Evolutionary conservation across 164 flowering plant species (phyloP).

Genomic region (Stephania japonica): DNA sequence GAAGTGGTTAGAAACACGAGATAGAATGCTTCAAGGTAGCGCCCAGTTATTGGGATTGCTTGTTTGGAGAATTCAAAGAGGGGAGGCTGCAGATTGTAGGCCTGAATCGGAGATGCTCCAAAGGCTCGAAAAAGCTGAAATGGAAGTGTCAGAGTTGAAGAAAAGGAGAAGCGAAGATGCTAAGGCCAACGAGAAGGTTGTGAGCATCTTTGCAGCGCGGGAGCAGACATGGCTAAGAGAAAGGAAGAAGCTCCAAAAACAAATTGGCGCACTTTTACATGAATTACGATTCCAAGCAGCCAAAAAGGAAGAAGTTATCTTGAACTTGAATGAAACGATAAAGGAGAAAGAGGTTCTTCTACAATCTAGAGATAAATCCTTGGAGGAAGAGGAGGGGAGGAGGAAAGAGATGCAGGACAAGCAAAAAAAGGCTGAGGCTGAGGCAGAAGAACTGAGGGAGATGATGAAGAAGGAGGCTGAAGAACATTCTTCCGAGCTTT

Average conservation of each 20-base stretch:
- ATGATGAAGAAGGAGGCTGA: constrained; percentile 39
- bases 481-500: constrained; percentile 55
- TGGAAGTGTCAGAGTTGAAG: constrained; percentile 58
- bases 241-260: constrained; percentile 58
- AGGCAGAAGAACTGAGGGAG: constrained; percentile 50
- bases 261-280: constrained; percentile 56
- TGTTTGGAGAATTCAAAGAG: constrained; percentile 58
- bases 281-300: constrained; percentile 41
- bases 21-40: constrained; percentile 67
- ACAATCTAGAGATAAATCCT: constrained; percentile 41
- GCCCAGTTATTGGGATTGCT: constrained; percentile 71
- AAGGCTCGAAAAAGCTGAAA: constrained; percentile 50
- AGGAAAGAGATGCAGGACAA: constrained; percentile 52
- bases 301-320: constrained; percentile 38
- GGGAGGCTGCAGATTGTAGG: constrained; percentile 23
- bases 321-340: constrained; percentile 39
- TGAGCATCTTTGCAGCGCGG: constrained; percentile 65
- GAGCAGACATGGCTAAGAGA: constrained; percentile 81
- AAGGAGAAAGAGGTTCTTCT: constrained; percentile 43
- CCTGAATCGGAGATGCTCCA: constrained; percentile 27
- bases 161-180: constrained; percentile 71
- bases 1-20: constrained; percentile 34
- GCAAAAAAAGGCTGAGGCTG: constrained; percentile 33
- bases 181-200: constrained; percentile 91
- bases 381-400: constrained; percentile 49